Conservation (phyloP, 371 early-diverging fungal genomes). For the Mortierella sp. region DNA sequence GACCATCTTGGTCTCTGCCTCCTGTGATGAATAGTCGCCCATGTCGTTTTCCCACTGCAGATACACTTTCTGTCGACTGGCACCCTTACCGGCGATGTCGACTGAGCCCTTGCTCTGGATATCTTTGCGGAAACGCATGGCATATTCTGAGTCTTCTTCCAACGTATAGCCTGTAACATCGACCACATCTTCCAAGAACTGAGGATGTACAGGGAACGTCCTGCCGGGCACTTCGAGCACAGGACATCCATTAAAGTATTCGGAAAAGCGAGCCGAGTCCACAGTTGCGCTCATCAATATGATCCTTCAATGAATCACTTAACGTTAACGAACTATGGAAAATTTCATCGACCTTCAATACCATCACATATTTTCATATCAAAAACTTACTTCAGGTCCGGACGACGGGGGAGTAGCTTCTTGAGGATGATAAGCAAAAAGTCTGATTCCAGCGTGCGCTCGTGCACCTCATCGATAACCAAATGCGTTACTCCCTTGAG, state of each 20-base stretch:
- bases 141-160: slow-evolving; percentile 70
- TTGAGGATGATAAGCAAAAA: slow-evolving; percentile 77
- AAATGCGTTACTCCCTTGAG: slow-evolving; percentile 77
- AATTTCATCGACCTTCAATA: not conserved
- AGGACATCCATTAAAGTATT: slow-evolving; percentile 76
- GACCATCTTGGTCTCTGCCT: slow-evolving; percentile 28
- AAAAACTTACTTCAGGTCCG: slow-evolving; percentile 70
- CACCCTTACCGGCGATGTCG: slow-evolving; percentile 60
- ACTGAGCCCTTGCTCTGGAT: slow-evolving; percentile 57
- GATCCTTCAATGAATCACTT: slow-evolving; percentile 44
- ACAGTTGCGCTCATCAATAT: slow-evolving; percentile 91
- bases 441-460: slow-evolving; percentile 87
- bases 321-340: not conserved
- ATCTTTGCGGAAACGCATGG: slow-evolving; percentile 49
- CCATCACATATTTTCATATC: not conserved
- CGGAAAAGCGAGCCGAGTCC: slow-evolving; percentile 70
- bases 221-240: slow-evolving; percentile 83
- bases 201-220: slow-evolving; percentile 81
- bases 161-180: slow-evolving; percentile 67
- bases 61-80: slow-evolving; percentile 60
- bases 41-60: slow-evolving; percentile 59
- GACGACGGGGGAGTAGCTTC: slow-evolving; percentile 59
- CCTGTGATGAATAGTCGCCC: slow-evolving; percentile 37
- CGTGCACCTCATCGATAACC: slow-evolving; percentile 91
- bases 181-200: slow-evolving; percentile 82